A percentile compares a stretch with the other conserved stretches of the same genome.
These are phyloP conservation scores for Talaromyces albobiverticillius DNA, from an alignment of 2,329 filamentous ascomycete genomes.

Conservation along the genomic window DNA sequence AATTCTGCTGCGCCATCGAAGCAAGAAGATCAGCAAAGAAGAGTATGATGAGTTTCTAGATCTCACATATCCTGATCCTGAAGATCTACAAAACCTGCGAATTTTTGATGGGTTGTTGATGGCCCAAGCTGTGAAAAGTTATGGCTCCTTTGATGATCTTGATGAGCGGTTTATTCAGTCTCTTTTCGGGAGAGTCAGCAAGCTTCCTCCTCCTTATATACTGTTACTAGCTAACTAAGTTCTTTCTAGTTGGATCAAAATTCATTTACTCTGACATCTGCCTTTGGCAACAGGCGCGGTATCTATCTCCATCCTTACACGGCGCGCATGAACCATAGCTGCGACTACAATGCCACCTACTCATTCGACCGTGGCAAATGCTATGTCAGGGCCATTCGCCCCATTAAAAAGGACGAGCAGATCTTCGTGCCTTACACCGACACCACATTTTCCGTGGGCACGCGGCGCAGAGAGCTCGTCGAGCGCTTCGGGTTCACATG, in stretches of 20 bases:
- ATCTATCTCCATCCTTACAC: slow-evolving; percentile 57
- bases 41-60: slow-evolving; percentile 40
- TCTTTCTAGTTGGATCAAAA: slow-evolving; percentile 53
- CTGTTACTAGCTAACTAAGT: not conserved
- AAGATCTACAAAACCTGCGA: slow-evolving; percentile 41
- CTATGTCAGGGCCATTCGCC: slow-evolving; percentile 50
- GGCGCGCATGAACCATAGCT: slow-evolving; percentile 60
- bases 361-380: slow-evolving; percentile 55
- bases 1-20: slow-evolving; percentile 44
- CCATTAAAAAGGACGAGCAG: slow-evolving; percentile 55
- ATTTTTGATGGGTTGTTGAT: slow-evolving; percentile 51
- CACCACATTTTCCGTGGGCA: slow-evolving; percentile 48
- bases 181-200: slow-evolving; percentile 47
- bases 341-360: slow-evolving; percentile 57
- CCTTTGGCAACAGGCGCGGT: slow-evolving; percentile 57
- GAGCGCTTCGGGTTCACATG: slow-evolving; percentile 60
- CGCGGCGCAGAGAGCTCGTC: slow-evolving; percentile 53
- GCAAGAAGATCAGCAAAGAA: slow-evolving; percentile 35
- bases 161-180: slow-evolving; percentile 40
- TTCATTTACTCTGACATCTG: slow-evolving; percentile 55
- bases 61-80: slow-evolving; percentile 48
- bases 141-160: slow-evolving; percentile 45
- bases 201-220: not conserved
- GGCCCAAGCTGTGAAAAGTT: slow-evolving; percentile 53
- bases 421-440: slow-evolving; percentile 63